Percentiles rank a stretch among this genome's conserved stretches.
Evolutionary conservation across 2,329 filamentous ascomycete species (phyloP).

Genomic region (Talaromyces sp.): DNA sequence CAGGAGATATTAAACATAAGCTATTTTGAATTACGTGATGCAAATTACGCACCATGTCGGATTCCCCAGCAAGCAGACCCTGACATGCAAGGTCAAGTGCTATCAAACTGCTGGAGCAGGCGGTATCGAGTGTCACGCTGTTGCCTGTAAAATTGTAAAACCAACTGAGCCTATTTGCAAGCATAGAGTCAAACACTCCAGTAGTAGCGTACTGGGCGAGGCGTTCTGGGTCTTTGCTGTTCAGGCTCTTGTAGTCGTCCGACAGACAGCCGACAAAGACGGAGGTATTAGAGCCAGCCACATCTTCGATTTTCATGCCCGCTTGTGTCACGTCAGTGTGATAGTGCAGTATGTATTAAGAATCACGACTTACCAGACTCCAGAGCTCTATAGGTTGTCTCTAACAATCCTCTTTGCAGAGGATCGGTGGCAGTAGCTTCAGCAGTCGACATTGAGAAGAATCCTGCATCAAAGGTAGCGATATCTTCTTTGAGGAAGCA

Average conservation of each 20-base stretch:
- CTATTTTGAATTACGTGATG: neutral
- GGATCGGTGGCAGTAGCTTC: constrained; percentile 5
- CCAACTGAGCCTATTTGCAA: constrained; percentile 23
- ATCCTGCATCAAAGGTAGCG: neutral
- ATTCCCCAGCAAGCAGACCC: constrained; percentile 19
- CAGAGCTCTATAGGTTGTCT: constrained; percentile 22
- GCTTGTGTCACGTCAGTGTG: neutral
- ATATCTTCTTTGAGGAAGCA: neutral
- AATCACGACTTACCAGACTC: constrained; percentile 6
- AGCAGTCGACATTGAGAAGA: neutral
- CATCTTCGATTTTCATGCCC: constrained; percentile 14
- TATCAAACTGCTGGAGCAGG: constrained; percentile 17
- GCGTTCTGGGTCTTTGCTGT: neutral
- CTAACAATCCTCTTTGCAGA: constrained; percentile 14
- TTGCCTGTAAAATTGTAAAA: constrained; percentile 23
- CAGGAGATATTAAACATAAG: neutral
- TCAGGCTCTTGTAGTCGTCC: neutral
- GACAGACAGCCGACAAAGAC: constrained; percentile 15
- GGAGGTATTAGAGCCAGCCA: constrained; percentile 14
- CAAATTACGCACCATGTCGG: constrained; percentile 11
- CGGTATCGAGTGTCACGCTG: constrained; percentile 21
- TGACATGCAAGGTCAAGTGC: constrained; percentile 23
- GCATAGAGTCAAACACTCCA: constrained; percentile 1
- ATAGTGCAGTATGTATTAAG: neutral
- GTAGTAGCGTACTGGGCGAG: constrained; percentile 7